These are phyloP conservation scores for Entonaema liquescens DNA, from an alignment of 495 filamentous ascomycete species.

Conservation along the genomic window DNA sequence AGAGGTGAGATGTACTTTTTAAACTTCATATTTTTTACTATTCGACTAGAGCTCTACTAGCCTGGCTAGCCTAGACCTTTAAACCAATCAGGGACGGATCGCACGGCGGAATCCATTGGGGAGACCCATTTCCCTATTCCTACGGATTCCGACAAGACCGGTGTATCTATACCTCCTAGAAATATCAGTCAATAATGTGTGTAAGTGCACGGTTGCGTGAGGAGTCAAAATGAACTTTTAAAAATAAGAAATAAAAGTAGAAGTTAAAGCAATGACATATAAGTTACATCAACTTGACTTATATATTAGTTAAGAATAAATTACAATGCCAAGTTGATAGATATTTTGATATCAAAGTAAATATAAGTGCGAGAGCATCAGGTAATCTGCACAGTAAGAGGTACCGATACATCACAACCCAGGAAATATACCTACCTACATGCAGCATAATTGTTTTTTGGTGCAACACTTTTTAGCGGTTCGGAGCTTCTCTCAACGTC, in stretches of 20 bases:
- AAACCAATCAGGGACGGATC: slow-evolving; percentile 43
- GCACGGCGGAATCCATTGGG: slow-evolving; percentile 46
- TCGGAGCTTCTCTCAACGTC: slow-evolving; percentile 42
- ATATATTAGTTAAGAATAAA: neutral
- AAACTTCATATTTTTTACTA: neutral
- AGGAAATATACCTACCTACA: slow-evolving; percentile 2
- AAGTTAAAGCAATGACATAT: neutral
- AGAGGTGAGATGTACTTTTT: neutral
- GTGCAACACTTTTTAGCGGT: slow-evolving; percentile 8
- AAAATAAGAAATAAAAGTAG: neutral
- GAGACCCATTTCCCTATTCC: slow-evolving; percentile 40
- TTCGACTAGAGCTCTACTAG: slow-evolving; percentile 1
- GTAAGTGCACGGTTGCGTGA: neutral
- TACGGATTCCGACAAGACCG: slow-evolving; percentile 33
- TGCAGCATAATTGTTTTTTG: neutral
- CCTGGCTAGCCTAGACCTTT: slow-evolving; percentile 6
- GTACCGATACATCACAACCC: neutral
- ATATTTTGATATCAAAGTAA: too few species aligned
- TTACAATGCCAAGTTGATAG: too few species aligned
- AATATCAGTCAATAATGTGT: neutral
- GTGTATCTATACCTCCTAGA: neutral
- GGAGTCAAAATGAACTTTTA: neutral
- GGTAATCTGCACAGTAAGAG: too few species aligned
- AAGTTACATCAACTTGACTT: neutral
- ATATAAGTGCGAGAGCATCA: too few species aligned